Evolutionary conservation across 2,329 filamentous ascomycete species (phyloP), one percentile per base, ranked within the genome.

Genomic region (Neofusicoccum kwambonambiense): DNA sequence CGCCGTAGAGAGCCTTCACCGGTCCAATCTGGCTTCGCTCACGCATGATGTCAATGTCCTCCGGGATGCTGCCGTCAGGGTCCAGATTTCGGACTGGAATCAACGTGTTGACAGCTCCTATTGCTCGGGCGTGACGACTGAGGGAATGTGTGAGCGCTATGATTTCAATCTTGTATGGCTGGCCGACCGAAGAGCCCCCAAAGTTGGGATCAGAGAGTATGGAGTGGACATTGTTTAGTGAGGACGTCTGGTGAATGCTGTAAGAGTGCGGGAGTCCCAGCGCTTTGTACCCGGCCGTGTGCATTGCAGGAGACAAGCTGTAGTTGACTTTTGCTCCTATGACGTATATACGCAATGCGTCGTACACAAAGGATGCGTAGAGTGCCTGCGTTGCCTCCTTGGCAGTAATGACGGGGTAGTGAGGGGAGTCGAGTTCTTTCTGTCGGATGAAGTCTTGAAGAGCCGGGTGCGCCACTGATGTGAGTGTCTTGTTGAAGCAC

Each of bases 291-390:
- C 90, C 90, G 5, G 88, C 83, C 63, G 88, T 90, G 74, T 93
- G 90, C 89, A 93, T 93, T 6, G 88, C 87, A 1, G 90, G 90
- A 0, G 90, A 92, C 64, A 93, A 75, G 72, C 88, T 92, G 77
- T 90, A 91, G 57, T 83, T 85, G 9, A 90, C 86, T 64, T 88
- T 88, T 63, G 86, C 87, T n/a, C 90, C 90, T 58, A 92, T 86
- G 39, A 93, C 88, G 69, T 90, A 90, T 63, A 91, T 87, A 57
- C 88, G 86, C 81, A 93, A 87, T 0, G 87, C 83, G 45, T 92
- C 88, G 60, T 87, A 85, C 1, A 89, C 81, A 65, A 89, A 90
- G 1, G 86, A 87, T 3, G 86, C 82, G 70, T 88, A 91, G 0
- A 92, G 81, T 1, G 89, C 86, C 66, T 84, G 78, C 5, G 89